These are phyloP conservation scores for Phytophthora megakarya DNA, from an alignment of 352 stramenopile species.

Conservation along the genomic window DNA sequence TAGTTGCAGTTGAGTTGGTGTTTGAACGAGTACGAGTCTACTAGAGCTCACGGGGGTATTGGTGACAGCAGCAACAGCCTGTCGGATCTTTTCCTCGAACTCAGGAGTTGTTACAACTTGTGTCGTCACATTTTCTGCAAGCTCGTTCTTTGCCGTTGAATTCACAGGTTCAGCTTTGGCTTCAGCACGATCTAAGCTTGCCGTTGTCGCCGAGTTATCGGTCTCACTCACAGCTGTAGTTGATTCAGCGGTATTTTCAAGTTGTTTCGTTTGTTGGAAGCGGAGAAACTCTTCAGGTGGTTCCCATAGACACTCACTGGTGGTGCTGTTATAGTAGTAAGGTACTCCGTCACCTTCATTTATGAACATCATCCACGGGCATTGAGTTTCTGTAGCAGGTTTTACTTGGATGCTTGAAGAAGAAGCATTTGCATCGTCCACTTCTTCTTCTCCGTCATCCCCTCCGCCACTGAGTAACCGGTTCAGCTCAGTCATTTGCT, in stretches of 20 bases:
- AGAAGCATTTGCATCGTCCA: not conserved
- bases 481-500: slow-evolving; percentile 69
- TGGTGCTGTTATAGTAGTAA: slow-evolving; percentile 77
- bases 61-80: slow-evolving; percentile 47
- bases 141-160: not conserved
- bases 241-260: not conserved
- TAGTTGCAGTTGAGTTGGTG: slow-evolving; percentile 40
- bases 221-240: not conserved
- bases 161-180: not conserved
- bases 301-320: slow-evolving; percentile 70
- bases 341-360: slow-evolving; percentile 64
- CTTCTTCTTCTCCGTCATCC: slow-evolving; percentile 34
- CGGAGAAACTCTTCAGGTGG: slow-evolving; percentile 54
- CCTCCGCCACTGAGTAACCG: slow-evolving; percentile 53
- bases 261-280: slow-evolving; percentile 33
- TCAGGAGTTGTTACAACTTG: slow-evolving; percentile 40
- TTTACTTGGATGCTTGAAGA: not conserved
- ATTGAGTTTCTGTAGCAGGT: slow-evolving; percentile 9
- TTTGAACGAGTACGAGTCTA: slow-evolving; percentile 47
- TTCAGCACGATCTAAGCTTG: not conserved
- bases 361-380: slow-evolving; percentile 71
- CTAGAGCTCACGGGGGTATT: slow-evolving; percentile 52
- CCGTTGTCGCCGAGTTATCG: not conserved
- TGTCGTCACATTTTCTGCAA: not conserved
- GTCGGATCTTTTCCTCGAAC: slow-evolving; percentile 61